Percentiles rank a stretch among this genome's conserved stretches.
Conservation (phyloP, 257 asterid genomes). For the Capsicum baccatum region DNA sequence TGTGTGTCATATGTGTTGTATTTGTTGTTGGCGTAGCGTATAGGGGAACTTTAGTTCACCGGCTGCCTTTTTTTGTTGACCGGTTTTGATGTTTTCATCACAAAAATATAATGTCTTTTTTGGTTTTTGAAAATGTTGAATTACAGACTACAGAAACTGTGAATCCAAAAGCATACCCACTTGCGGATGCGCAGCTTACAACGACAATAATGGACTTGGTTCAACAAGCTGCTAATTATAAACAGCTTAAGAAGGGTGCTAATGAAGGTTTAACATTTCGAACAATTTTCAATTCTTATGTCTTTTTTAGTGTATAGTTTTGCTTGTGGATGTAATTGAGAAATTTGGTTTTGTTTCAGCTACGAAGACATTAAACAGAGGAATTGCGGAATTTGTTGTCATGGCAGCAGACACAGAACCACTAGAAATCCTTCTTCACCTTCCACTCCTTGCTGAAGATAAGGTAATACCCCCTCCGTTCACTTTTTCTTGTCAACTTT, state of each 20-base stretch:
- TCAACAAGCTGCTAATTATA: slow-evolving; percentile 89
- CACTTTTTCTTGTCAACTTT: too few species aligned
- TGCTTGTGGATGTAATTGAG: neutral
- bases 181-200: slow-evolving; percentile 82
- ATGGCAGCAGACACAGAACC: slow-evolving; percentile 98
- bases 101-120: neutral
- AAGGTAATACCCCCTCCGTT: slow-evolving; percentile 51
- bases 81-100: neutral
- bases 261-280: slow-evolving; percentile 66
- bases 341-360: slow-evolving; percentile 51
- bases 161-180: slow-evolving; percentile 86
- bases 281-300: neutral
- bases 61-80: too few species aligned
- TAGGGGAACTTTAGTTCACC: too few species aligned
- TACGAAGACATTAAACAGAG: slow-evolving; percentile 88
- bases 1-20: neutral
- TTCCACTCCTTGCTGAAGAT: slow-evolving; percentile 91
- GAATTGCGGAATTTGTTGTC: slow-evolving; percentile 87
- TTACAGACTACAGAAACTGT: slow-evolving; percentile 52
- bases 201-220: slow-evolving; percentile 83
- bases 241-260: slow-evolving; percentile 94
- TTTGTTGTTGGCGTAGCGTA: too few species aligned
- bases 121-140: neutral
- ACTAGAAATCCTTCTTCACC: slow-evolving; percentile 90
- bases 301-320: neutral